Percentiles rank a stretch among this genome's conserved stretches.
Conservation (phyloP, 2,329 filamentous ascomycete species). For the Pseudogymnoascus sp. region DNA sequence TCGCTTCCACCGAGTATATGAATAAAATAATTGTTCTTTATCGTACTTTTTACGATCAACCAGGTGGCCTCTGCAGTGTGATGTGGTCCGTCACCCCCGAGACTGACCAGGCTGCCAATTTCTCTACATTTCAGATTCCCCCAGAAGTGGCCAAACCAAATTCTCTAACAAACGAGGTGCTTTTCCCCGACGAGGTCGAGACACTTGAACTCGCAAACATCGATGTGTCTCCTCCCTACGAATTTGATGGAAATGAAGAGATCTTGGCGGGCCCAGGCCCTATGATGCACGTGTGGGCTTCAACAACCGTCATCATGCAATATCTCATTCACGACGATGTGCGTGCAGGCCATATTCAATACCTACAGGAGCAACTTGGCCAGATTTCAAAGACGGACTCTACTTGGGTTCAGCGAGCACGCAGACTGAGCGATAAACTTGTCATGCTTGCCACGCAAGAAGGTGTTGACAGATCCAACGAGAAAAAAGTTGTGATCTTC, state of each 20-base stretch:
- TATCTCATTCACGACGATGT: neutral
- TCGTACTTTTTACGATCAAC: neutral
- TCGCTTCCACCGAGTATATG: neutral
- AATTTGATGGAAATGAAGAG: neutral
- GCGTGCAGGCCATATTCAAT: neutral
- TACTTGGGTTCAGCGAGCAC: neutral
- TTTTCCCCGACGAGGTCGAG: neutral
- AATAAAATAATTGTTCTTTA: neutral
- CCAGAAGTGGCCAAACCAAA: neutral
- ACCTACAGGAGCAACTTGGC: neutral
- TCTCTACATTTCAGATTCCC: neutral
- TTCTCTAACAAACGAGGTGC: neutral
- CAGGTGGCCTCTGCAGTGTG: neutral
- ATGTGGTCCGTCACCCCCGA: neutral
- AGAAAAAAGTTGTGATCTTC: neutral
- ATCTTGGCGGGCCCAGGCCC: neutral
- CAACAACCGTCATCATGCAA: neutral
- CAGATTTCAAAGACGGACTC: neutral
- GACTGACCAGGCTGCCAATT: neutral
- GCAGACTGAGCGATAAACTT: neutral
- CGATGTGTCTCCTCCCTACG: neutral
- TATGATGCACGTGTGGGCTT: neutral
- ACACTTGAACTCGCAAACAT: neutral
- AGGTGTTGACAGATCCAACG: neutral
- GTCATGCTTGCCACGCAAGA: constrained; percentile 1